These are phyloP conservation scores for Aspergillus sclerotioniger DNA, from an alignment of 495 filamentous ascomycete genomes.

Conservation along the genomic window DNA sequence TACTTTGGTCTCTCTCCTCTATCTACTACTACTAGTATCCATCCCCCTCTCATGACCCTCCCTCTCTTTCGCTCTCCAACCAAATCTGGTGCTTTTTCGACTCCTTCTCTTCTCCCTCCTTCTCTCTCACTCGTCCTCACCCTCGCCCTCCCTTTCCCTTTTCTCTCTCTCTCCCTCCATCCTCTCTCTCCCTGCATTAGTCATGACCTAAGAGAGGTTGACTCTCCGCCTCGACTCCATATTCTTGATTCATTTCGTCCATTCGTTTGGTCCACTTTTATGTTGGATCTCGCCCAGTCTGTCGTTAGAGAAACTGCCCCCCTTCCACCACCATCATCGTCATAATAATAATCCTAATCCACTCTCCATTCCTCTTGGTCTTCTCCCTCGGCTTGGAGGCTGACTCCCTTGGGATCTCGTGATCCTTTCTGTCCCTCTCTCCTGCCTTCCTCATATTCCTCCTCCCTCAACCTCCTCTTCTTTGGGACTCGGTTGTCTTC, in stretches of 20 bases:
- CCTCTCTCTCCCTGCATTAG: not conserved
- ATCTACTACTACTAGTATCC: no score
- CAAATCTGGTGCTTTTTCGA: not conserved
- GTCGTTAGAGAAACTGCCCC: slow-evolving; percentile 2
- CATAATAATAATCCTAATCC: not conserved
- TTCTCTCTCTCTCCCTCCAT: not conserved
- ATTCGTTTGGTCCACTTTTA: not conserved
- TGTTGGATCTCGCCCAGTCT: slow-evolving; percentile 2
- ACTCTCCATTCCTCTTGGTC: not conserved
- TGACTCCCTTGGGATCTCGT: not conserved
- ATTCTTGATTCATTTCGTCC: slow-evolving; percentile 1
- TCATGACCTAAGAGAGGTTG: not conserved
- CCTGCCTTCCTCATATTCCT: slow-evolving; percentile 3
- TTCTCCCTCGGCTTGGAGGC: not conserved
- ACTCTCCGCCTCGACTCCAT: not conserved
- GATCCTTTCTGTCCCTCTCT: slow-evolving; percentile 4
- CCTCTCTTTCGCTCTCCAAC: not conserved
- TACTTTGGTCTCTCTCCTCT: not conserved
- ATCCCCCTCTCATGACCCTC: no score
- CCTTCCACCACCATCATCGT: not conserved
- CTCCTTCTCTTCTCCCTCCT: not conserved
- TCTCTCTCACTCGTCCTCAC: not conserved
- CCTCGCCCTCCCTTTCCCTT: not conserved
- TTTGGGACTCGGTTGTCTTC: no score
- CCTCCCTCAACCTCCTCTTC: not conserved